Conservation (phyloP, 345 rosid genomes). For the Eucalyptus melliodora region DNA sequence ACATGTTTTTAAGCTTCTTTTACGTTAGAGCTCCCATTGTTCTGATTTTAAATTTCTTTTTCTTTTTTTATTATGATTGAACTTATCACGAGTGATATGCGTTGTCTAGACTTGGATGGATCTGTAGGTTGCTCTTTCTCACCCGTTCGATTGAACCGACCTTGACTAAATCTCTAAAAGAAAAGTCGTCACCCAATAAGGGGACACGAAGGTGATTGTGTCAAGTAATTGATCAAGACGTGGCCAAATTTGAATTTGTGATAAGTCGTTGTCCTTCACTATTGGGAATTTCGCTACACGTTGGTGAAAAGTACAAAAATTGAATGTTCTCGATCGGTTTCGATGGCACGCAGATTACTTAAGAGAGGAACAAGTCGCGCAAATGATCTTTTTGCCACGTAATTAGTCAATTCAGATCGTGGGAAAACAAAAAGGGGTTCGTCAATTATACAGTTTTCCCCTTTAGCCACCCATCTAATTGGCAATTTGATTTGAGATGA, state of each 20-base stretch:
- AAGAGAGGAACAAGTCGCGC: neutral
- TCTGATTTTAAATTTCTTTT: neutral
- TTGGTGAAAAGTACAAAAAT: neutral
- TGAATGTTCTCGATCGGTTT: neutral
- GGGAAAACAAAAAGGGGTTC: neutral
- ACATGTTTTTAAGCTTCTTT: neutral
- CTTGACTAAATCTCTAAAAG: neutral
- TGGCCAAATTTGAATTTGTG: neutral
- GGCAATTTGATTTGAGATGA: neutral
- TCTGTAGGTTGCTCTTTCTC: neutral
- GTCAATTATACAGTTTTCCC: neutral
- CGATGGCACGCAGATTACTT: neutral
- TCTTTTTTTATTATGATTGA: neutral
- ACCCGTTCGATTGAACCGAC: neutral
- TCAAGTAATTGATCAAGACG: neutral
- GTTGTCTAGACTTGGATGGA: neutral
- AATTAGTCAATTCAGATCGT: neutral
- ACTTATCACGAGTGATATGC: neutral
- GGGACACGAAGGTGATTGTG: neutral
- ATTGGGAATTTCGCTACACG: neutral
- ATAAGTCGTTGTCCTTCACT: neutral
- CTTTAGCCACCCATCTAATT: neutral
- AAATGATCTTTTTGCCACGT: neutral
- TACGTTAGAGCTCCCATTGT: neutral
- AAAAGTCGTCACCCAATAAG: neutral